Evolutionary conservation across 176 grass and related monocot species (phyloP).

Genomic region (Oryza punctata): DNA sequence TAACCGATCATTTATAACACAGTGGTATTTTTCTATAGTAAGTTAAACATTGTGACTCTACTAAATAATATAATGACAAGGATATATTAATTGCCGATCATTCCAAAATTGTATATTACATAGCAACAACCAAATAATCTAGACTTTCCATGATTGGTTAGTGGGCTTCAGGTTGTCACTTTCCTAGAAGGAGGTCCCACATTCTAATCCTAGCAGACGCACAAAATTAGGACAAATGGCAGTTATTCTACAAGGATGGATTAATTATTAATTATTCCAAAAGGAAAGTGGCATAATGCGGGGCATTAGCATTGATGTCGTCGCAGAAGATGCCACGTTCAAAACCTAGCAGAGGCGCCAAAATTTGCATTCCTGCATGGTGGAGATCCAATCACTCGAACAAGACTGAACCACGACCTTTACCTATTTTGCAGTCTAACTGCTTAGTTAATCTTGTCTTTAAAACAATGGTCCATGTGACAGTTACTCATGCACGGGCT

Average conservation of each 20-base stretch:
- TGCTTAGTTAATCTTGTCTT: background rate
- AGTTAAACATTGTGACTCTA: background rate
- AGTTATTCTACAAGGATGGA: background rate
- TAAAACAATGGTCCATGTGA: background rate
- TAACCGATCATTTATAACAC: background rate
- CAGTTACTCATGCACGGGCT: background rate
- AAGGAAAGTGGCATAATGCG: background rate
- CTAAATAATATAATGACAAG: background rate
- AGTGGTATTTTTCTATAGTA: background rate
- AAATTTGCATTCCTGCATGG: background rate
- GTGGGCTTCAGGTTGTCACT: background rate
- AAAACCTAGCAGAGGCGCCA: background rate
- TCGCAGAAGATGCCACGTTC: background rate
- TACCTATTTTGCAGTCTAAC: background rate
- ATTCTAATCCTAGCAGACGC: background rate
- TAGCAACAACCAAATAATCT: background rate
- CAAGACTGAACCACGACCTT: background rate
- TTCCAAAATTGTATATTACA: background rate
- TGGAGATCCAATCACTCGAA: background rate
- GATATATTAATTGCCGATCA: background rate
- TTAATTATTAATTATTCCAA: background rate
- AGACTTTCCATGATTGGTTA: background rate
- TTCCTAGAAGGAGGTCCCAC: background rate
- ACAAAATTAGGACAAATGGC: background rate
- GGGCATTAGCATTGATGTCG: background rate